These are phyloP conservation scores for Xerophyta viscosa DNA, from an alignment of 106 monocot species.

Conservation along the genomic window DNA sequence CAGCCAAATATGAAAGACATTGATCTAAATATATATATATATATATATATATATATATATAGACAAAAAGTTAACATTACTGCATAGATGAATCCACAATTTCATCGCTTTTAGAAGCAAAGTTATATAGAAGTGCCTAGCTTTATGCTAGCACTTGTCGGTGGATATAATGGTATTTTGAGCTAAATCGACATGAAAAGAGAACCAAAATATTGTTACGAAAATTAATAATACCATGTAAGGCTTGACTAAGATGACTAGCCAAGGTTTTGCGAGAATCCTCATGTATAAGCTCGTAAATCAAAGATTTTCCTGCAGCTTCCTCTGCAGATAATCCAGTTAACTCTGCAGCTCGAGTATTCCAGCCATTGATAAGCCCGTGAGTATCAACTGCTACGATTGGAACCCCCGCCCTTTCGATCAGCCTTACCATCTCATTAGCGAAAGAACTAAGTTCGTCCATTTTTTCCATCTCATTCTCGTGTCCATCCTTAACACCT, in stretches of 20 bases:
- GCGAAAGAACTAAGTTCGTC: conserved; percentile 70
- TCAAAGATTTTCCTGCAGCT: conserved; percentile 54
- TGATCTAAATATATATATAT: no score
- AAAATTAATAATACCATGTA: not conserved
- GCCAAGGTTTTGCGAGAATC: not conserved
- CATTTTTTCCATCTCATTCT: conserved; percentile 42
- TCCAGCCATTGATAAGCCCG: conserved; percentile 88
- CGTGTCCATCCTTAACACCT: not conserved
- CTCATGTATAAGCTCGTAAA: not conserved
- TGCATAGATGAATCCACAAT: no score
- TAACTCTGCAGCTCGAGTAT: conserved; percentile 70
- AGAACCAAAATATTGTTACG: no score
- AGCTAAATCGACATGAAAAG: no score
- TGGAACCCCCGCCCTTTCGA: conserved; percentile 84
- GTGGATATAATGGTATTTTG: no score
- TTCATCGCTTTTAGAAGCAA: no score
- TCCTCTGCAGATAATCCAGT: conserved; percentile 56
- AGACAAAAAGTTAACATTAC: no score
- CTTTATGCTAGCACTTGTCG: no score
- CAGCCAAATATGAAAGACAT: no score
- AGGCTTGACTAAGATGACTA: not conserved
- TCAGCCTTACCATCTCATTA: conserved; percentile 87
- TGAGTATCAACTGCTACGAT: conserved; percentile 77
- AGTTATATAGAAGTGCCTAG: no score
- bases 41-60: no score